Percentiles rank a stretch among this genome's conserved stretches.
Conservation (phyloP, 768 basidiomycete genomes). For the Lactarius hatsudake region DNA sequence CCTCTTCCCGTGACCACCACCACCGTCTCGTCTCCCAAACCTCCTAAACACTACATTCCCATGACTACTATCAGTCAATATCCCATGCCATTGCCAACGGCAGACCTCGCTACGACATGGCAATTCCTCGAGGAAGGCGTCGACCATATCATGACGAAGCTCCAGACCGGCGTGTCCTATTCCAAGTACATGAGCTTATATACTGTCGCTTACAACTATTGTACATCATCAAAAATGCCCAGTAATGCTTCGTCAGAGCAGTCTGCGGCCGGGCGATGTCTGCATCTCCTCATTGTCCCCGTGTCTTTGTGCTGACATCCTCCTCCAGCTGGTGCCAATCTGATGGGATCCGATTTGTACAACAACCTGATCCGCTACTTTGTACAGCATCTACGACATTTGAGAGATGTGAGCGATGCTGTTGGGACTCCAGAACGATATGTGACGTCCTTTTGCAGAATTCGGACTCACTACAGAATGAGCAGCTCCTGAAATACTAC, state of each 20-base stretch:
- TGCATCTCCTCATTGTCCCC: constrained; percentile 33
- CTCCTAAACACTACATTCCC: constrained; percentile 1
- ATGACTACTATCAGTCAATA: constrained; percentile 22
- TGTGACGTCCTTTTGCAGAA: constrained; percentile 46
- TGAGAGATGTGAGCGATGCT: constrained; percentile 53
- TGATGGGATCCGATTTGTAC: constrained; percentile 98
- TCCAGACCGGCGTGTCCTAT: constrained; percentile 85
- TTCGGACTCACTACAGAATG: constrained; percentile 79
- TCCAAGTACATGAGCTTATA: constrained; percentile 86
- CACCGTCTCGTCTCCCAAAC: background rate
- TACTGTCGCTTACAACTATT: constrained; percentile 97
- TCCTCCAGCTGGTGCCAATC: constrained; percentile 76
- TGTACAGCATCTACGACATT: constrained; percentile 67
- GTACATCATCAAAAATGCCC: constrained; percentile 83
- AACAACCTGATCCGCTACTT: constrained; percentile 93
- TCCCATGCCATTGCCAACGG: constrained; percentile 57
- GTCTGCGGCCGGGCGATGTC: constrained; percentile 52
- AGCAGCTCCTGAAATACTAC: constrained; percentile 87
- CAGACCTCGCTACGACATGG: constrained; percentile 86
- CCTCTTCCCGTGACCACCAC: constrained; percentile 23
- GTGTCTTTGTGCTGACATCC: constrained; percentile 1
- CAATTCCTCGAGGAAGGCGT: constrained; percentile 82
- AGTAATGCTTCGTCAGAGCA: constrained; percentile 41
- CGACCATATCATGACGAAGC: constrained; percentile 90
- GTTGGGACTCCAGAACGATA: constrained; percentile 29